A percentile compares a stretch with the other conserved stretches of the same genome.
phyloP scores from a whole-genome alignment of 2,329 filamentous ascomycete species.

The Parasarocladium wereldwijsianum region DNA sequence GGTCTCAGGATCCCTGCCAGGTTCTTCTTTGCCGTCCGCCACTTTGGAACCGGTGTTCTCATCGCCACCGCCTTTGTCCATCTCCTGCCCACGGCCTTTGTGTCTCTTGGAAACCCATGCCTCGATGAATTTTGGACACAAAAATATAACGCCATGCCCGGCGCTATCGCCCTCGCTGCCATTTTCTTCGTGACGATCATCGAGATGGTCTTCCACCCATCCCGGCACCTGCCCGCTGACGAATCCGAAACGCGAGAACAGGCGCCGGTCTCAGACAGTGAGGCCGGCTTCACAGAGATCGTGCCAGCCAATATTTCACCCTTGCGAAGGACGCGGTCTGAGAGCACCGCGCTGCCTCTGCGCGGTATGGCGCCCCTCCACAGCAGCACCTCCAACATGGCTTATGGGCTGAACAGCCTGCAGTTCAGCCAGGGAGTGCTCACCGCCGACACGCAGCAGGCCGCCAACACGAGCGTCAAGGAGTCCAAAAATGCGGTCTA shows the following conservation, averaged over 20 bases:
- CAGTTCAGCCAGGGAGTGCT: too few species aligned
- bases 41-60: conserved; percentile 66
- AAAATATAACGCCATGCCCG: conserved; percentile 63
- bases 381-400: conserved; percentile 19
- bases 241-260: conserved; percentile 1
- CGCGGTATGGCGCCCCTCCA: conserved; percentile 17
- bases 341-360: conserved; percentile 14
- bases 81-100: conserved; percentile 51
- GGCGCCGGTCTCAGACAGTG: background rate
- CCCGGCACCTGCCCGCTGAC: conserved; percentile 12
- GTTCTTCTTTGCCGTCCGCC: conserved; percentile 43
- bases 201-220: conserved; percentile 51
- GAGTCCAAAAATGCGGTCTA: background rate
- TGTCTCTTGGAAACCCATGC: conserved; percentile 47
- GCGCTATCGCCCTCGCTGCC: conserved; percentile 64
- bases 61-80: conserved; percentile 70
- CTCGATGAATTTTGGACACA: conserved; percentile 63
- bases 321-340: conserved; percentile 5
- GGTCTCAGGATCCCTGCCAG: conserved; percentile 36
- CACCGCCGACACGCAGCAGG: too few species aligned
- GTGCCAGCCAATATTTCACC: background rate
- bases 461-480: too few species aligned
- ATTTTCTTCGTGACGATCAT: conserved; percentile 68
- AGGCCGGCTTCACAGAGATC: background rate
- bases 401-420: conserved; percentile 16